Percentiles rank a stretch among this genome's conserved stretches.
Conservation (phyloP, 2,329 filamentous ascomycete species). For the Ophiostoma novo-ulmi region DNA sequence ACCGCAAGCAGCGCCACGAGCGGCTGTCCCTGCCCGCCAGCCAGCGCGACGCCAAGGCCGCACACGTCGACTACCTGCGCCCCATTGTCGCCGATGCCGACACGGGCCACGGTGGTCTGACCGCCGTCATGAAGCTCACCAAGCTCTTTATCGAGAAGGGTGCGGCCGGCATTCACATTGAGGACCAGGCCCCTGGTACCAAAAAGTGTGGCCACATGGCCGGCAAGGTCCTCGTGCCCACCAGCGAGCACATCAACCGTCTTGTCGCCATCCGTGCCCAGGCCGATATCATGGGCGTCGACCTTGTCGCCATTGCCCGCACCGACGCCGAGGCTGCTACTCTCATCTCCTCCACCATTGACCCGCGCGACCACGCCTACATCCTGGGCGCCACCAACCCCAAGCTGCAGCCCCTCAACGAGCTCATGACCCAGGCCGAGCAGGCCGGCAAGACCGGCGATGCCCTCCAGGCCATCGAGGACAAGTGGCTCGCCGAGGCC, state of each 20-base stretch:
- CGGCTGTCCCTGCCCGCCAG: constrained; percentile 70
- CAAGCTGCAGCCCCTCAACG: constrained; percentile 73
- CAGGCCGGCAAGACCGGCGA: constrained; percentile 71
- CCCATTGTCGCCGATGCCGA: constrained; percentile 97
- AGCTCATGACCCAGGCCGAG: constrained; percentile 86
- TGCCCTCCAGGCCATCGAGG: constrained; percentile 85
- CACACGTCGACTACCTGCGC: constrained; percentile 87
- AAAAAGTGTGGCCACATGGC: constrained; percentile 99
- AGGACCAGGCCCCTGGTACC: constrained; percentile 95
- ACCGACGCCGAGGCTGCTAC: constrained; percentile 98
- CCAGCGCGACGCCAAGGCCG: constrained; percentile 56
- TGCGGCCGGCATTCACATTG: constrained; percentile 95
- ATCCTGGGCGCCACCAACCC: constrained; percentile 87
- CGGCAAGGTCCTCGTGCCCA: constrained; percentile 93
- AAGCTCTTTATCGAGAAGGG: constrained; percentile 97
- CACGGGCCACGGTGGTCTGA: constrained; percentile 92
- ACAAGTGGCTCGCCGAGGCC: constrained; percentile 75
- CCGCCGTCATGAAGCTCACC: constrained; percentile 99
- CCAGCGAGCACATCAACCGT: constrained; percentile 96
- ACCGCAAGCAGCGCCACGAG: constrained; percentile 97
- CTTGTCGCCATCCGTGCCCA: constrained; percentile 94
- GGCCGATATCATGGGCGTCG: constrained; percentile 94
- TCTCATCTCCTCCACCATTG: constrained; percentile 93
- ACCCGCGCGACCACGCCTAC: constrained; percentile 90
- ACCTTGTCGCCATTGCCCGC: constrained; percentile 85